A percentile compares a stretch with the other conserved stretches of the same genome.
Conservation (phyloP, 805 yeast genomes). For the Jamesozyma hellenica region DNA sequence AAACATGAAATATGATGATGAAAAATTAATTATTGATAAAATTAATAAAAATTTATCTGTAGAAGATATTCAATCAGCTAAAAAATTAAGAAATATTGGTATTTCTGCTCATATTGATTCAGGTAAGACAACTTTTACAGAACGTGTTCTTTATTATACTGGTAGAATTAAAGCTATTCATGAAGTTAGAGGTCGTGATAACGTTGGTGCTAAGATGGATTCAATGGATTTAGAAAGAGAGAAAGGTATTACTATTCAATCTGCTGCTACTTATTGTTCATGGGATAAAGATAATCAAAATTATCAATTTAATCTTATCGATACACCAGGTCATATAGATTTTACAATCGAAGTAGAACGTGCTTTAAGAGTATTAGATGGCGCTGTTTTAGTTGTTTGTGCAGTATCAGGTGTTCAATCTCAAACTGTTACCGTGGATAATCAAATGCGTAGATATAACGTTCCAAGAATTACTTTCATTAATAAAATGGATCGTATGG, state of each 20-base stretch:
- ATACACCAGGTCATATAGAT: constrained; percentile 98
- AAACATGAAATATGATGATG: constrained; percentile 53
- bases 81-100: constrained; percentile 82
- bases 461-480: constrained; percentile 94
- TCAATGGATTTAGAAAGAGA: constrained; percentile 98
- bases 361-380: constrained; percentile 94
- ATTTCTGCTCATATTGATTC: constrained; percentile 97
- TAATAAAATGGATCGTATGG: constrained; percentile 99
- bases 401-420: constrained; percentile 98
- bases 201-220: constrained; percentile 99
- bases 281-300: constrained; percentile 69
- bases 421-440: constrained; percentile 95
- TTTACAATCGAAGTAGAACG: constrained; percentile 98
- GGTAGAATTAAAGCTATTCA: constrained; percentile 96
- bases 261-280: constrained; percentile 96
- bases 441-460: constrained; percentile 97
- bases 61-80: constrained; percentile 42
- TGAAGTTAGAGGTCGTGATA: constrained; percentile 93
- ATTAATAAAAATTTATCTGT: constrained; percentile 40
- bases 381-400: constrained; percentile 96
- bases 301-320: constrained; percentile 89
- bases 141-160: constrained; percentile 89
- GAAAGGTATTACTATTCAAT: constrained; percentile 96
- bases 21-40: constrained; percentile 56
- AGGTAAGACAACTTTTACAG: constrained; percentile 96